Conservation (phyloP, 1,284 basidiomycete species). For the Heterobasidion irregulare region DNA sequence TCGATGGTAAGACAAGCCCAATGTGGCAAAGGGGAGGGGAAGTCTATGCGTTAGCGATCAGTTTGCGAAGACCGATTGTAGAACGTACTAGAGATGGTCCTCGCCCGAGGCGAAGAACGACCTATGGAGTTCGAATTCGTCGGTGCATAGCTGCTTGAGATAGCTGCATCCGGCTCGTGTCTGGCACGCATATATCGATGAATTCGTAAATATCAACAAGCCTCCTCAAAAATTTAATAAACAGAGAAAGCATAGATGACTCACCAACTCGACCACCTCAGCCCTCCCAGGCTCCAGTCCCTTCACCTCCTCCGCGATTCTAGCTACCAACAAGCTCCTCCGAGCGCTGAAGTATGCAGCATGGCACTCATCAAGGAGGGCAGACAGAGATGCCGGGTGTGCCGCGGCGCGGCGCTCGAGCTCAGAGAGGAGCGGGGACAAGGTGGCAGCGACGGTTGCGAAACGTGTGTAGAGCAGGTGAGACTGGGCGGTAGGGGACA, state of each 20-base stretch:
- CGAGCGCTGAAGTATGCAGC: slow-evolving; percentile 71
- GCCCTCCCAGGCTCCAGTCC: slow-evolving; percentile 70
- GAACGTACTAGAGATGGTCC: slow-evolving; percentile 73
- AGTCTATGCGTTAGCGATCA: not conserved
- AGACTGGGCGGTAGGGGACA: slow-evolving; percentile 74
- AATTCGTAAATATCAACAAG: not conserved
- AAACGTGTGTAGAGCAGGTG: slow-evolving; percentile 90
- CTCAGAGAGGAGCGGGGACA: slow-evolving; percentile 75
- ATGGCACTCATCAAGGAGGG: slow-evolving; percentile 80
- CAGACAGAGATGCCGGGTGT: slow-evolving; percentile 72
- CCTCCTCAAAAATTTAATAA: not conserved
- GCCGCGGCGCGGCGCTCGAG: slow-evolving; percentile 69
- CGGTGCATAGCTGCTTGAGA: slow-evolving; percentile 80
- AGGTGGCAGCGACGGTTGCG: slow-evolving; percentile 55
- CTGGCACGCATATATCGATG: slow-evolving; percentile 27
- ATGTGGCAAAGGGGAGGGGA: not conserved
- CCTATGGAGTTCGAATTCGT: slow-evolving; percentile 80
- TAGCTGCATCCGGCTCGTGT: slow-evolving; percentile 86
- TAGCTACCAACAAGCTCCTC: slow-evolving; percentile 58
- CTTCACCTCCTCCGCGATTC: slow-evolving; percentile 73
- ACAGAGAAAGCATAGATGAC: slow-evolving; percentile 14
- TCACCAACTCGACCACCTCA: slow-evolving; percentile 80
- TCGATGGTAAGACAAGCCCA: not conserved
- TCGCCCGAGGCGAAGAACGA: slow-evolving; percentile 84
- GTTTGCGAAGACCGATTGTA: not conserved